These are phyloP conservation scores for Chalaropsis thielavioides DNA, from an alignment of 2,329 filamentous ascomycete genomes.

Conservation along the genomic window DNA sequence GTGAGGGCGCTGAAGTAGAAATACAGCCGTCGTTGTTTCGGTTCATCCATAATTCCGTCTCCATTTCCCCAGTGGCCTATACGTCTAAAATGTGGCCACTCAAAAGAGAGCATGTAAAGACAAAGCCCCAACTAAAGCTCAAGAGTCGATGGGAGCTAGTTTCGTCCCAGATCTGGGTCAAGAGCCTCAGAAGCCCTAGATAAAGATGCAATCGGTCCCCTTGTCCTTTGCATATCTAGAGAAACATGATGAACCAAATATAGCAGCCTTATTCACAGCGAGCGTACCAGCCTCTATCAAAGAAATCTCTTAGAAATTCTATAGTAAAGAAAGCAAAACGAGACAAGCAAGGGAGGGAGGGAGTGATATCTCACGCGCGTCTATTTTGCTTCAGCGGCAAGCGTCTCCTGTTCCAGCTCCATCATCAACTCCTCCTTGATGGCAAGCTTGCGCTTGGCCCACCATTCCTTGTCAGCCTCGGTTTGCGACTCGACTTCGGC, in stretches of 20 bases:
- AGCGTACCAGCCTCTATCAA: neutral
- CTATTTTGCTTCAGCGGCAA: conserved; percentile 25
- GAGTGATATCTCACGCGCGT: neutral
- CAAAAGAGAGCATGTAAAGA: neutral
- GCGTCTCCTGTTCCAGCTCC: conserved; percentile 55
- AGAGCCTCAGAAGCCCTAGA: neutral
- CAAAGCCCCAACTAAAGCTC: neutral
- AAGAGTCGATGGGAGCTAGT: neutral
- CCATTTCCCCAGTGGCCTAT: neutral
- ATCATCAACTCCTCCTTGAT: conserved; percentile 70
- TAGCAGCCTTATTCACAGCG: neutral
- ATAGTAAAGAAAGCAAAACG: conserved; percentile 33
- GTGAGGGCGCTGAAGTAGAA: neutral
- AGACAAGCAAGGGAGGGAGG: conserved; percentile 44
- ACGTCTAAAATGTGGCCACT: neutral
- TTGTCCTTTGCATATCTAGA: neutral
- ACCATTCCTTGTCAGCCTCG: conserved; percentile 72
- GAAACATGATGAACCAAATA: neutral
- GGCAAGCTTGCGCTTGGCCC: conserved; percentile 65
- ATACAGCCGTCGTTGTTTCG: neutral
- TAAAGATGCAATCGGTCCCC: neutral
- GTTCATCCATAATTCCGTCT: neutral
- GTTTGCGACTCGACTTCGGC: conserved; percentile 59
- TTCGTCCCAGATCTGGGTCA: neutral
- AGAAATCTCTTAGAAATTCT: neutral